Conservation (phyloP, 257 asterid species). For the Capsicum baccatum region DNA sequence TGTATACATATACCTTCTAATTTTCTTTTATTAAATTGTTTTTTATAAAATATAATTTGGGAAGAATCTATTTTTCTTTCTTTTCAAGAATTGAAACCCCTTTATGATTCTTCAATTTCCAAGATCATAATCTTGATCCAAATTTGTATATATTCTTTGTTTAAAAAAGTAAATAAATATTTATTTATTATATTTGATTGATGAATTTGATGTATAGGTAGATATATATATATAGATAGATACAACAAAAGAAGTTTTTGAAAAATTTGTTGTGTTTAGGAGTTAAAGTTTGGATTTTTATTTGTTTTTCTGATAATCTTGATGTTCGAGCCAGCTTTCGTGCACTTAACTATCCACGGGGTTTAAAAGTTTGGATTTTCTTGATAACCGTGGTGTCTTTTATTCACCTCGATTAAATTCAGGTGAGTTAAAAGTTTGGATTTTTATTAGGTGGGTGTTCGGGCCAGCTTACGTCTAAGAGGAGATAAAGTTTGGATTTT, state of each 20-base stretch:
- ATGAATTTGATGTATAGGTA: slow-evolving; percentile 20
- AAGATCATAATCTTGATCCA: slow-evolving; percentile 17
- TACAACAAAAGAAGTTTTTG: slow-evolving; percentile 53
- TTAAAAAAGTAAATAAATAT: not conserved
- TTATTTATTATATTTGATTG: not conserved
- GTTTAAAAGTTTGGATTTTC: slow-evolving; percentile 4
- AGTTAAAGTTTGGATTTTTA: slow-evolving; percentile 30
- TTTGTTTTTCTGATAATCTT: not conserved
- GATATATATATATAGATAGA: slow-evolving; percentile 28
- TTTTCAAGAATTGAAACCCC: slow-evolving; percentile 26
- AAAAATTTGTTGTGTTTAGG: slow-evolving; percentile 52
- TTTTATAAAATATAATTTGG: not conserved
- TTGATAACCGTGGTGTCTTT: too few relatives aligned
- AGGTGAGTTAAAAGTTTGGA: too few relatives aligned
- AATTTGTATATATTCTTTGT: slow-evolving; percentile 47
- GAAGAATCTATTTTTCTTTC: slow-evolving; percentile 38
- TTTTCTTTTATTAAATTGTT: not conserved
- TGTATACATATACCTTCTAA: not conserved
- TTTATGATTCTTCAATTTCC: slow-evolving; percentile 13
- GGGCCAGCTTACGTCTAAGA: too few relatives aligned
- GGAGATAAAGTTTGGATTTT: too few relatives aligned
- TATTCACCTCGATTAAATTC: too few relatives aligned
- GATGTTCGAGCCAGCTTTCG: too few relatives aligned
- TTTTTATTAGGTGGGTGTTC: too few relatives aligned
- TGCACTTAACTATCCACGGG: too few relatives aligned